A percentile compares a stretch with the other conserved stretches of the same genome.
Conservation (phyloP, 805 yeast genomes). For the Suhomyces kilbournensis region DNA sequence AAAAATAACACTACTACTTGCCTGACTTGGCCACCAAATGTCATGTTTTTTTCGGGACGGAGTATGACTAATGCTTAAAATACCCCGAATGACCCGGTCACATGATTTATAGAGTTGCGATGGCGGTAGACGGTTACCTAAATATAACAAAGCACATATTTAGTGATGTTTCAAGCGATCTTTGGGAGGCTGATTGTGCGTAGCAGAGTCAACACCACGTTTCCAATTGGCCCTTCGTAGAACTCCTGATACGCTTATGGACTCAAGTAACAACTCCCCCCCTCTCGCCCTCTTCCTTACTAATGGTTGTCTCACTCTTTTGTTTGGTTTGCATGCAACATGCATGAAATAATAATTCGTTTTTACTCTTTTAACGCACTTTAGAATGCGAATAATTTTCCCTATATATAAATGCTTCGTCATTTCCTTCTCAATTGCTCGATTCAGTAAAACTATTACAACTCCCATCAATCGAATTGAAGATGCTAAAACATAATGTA, state of each 20-base stretch:
- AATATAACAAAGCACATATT: not conserved
- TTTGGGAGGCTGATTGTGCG: not conserved
- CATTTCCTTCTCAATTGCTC: not conserved
- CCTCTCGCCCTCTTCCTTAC: not conserved
- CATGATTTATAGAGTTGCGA: slow-evolving; percentile 5
- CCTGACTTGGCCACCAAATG: not conserved
- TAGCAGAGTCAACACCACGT: not conserved
- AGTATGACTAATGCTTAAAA: not conserved
- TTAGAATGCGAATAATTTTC: not conserved
- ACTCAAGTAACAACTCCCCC: not conserved
- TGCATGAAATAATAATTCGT: not conserved
- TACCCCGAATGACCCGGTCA: slow-evolving; percentile 13
- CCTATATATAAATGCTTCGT: not conserved
- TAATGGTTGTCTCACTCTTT: not conserved
- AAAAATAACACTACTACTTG: not conserved
- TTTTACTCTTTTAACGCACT: not conserved
- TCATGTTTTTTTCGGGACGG: not conserved
- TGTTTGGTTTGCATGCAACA: not conserved
- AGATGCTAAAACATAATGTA: not conserved
- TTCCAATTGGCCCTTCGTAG: not conserved
- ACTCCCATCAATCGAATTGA: not conserved
- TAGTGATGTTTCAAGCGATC: not conserved
- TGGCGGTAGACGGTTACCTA: not conserved
- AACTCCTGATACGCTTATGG: not conserved
- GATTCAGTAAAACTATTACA: not conserved